Evolutionary conservation across 257 asterid species (phyloP), one percentile per base, ranked within the genome.

Genomic region (Solanum dulcamara): DNA sequence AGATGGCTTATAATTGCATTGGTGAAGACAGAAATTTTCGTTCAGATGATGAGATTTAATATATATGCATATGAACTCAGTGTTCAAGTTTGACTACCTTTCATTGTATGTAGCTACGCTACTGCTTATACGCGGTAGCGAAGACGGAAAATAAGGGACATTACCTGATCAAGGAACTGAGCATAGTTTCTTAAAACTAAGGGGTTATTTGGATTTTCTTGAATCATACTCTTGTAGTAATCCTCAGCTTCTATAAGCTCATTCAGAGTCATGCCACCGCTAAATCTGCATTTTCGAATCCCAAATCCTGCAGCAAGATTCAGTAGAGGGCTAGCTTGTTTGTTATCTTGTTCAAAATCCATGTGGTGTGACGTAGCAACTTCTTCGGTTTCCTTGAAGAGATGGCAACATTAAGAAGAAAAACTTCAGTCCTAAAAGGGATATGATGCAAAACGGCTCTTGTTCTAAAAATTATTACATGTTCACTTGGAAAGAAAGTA

Each of bases 221-320:
- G 93, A 7, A 93, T 91, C 97, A 94, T 91, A 87, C 81, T 89
- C 89, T 59, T 90, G 71, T 91, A 88, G 51, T 88, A 85, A 59
- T 90, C 94, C 85, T 95, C 97, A 46, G 55, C 81, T 26, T 70
- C 70, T 22, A 68, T 38, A 87, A 51, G 62, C 71, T 83, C 83
- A 48, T 22, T 62, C 18, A 66, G 22, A 24, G 53, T 33, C 77
- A 68, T 68, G 26, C 81, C 83, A 46, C 82, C 53, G 10, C 85
- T 88, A 87, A 91, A 71, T 80, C 89, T 85, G 57, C 87, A 37
- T 4, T 32, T 57, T 62, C 87, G 85, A 33, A 93, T 81, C 86
- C 98, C 97, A 59, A 91, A 90, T 35, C 99, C 98, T 88, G 88
- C 86, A 2, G 98, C 96, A 14, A 94, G 96, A 81, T 96, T 96